Evolutionary conservation across 2,329 filamentous ascomycete genomes (phyloP).

Genomic region (Colletotrichum tofieldiae): DNA sequence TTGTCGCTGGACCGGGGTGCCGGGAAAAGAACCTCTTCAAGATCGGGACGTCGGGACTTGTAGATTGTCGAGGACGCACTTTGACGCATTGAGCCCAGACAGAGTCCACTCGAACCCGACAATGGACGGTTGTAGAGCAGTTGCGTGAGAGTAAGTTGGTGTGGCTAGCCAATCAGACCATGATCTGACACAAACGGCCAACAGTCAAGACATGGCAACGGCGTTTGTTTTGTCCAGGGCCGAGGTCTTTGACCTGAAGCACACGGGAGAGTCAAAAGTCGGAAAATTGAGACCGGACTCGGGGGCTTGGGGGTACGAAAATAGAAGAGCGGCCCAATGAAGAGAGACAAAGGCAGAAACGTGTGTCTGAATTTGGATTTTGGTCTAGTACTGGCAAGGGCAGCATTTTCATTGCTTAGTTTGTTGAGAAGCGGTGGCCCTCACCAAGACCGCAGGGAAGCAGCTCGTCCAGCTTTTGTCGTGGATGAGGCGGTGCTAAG

Average conservation of each 20-base stretch:
- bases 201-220: conserved; percentile 12
- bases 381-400: conserved; percentile 30
- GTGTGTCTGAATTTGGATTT: conserved; percentile 22
- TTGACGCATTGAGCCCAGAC: conserved; percentile 35
- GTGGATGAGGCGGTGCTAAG: conserved; percentile 32
- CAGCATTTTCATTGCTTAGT: conserved; percentile 34
- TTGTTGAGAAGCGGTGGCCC: conserved; percentile 40
- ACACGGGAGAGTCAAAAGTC: conserved; percentile 6
- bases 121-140: conserved; percentile 22
- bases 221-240: conserved; percentile 15
- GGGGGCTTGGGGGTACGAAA: conserved; percentile 23
- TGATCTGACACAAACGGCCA: background rate
- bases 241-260: conserved; percentile 26
- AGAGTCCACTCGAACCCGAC: conserved; percentile 29
- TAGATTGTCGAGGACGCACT: conserved; percentile 41
- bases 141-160: conserved; percentile 7
- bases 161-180: conserved; percentile 36
- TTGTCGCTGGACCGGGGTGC: conserved; percentile 35
- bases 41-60: conserved; percentile 37
- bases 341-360: conserved; percentile 31
- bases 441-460: conserved; percentile 32
- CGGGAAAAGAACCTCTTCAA: conserved; percentile 35
- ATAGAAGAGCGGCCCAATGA: conserved; percentile 33
- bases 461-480: conserved; percentile 21
- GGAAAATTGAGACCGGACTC: conserved; percentile 9